These are phyloP conservation scores for Neodidymelliopsis sp. DNA, from an alignment of 2,329 filamentous ascomycete genomes.

Conservation along the genomic window DNA sequence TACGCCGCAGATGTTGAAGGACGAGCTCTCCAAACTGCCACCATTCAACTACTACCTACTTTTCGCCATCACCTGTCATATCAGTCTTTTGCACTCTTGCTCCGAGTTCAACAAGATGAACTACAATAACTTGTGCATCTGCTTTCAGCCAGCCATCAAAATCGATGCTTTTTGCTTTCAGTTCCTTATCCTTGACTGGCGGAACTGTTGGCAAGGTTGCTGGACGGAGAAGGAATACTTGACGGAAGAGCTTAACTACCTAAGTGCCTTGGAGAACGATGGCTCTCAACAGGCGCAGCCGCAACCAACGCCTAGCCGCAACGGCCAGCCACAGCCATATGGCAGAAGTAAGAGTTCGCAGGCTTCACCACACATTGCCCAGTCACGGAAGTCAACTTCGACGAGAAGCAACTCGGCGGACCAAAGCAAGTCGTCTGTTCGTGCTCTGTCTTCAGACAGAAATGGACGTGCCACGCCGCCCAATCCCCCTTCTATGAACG, in stretches of 20 bases:
- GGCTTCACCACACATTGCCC: slow-evolving; percentile 32
- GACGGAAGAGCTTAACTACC: slow-evolving; percentile 42
- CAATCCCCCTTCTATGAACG: slow-evolving; percentile 25
- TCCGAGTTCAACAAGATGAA: slow-evolving; percentile 99
- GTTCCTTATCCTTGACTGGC: slow-evolving; percentile 93
- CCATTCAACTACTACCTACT: slow-evolving; percentile 98
- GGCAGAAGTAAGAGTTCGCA: slow-evolving; percentile 40
- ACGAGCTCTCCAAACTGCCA: slow-evolving; percentile 91
- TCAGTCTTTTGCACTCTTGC: slow-evolving; percentile 88
- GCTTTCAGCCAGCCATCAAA: slow-evolving; percentile 96
- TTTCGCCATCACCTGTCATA: slow-evolving; percentile 95
- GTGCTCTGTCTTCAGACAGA: slow-evolving; percentile 43
- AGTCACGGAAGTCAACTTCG: slow-evolving; percentile 35
- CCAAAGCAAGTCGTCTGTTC: slow-evolving; percentile 35
- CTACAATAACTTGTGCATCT: slow-evolving; percentile 93
- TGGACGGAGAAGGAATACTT: slow-evolving; percentile 81
- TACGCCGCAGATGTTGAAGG: slow-evolving; percentile 84
- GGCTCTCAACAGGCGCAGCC: slow-evolving; percentile 15
- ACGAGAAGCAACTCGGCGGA: slow-evolving; percentile 43
- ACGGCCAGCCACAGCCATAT: slow-evolving; percentile 34
- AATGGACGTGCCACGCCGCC: slow-evolving; percentile 45
- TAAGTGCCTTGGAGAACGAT: slow-evolving; percentile 32
- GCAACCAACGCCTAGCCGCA: slow-evolving; percentile 31
- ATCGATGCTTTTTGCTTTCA: slow-evolving; percentile 96
- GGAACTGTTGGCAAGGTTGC: slow-evolving; percentile 96